These are phyloP conservation scores for Fraxinus velutina DNA, from an alignment of 305 asterid species.

Conservation along the genomic window DNA sequence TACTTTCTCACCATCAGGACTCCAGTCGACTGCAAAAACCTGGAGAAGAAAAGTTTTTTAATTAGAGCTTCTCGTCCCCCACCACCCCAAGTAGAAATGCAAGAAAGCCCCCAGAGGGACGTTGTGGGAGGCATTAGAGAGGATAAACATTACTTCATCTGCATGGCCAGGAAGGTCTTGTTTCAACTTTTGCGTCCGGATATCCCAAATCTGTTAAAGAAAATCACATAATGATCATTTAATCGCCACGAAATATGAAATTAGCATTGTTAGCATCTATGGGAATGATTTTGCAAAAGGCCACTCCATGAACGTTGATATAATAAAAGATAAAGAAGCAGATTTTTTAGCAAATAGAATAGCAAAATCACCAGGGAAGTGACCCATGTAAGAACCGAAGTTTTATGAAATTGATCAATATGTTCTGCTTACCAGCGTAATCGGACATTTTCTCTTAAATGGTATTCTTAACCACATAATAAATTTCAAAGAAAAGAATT, in stretches of 20 bases:
- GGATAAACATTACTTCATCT: constrained; percentile 63
- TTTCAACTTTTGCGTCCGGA: constrained; percentile 77
- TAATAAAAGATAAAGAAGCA: neutral
- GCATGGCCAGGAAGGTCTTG: constrained; percentile 99
- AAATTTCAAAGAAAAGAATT: neutral
- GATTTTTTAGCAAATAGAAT: neutral
- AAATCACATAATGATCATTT: constrained; percentile 13
- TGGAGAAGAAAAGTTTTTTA: constrained; percentile 17
- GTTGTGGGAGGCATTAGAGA: neutral
- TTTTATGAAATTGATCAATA: neutral
- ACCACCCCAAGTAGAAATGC: neutral
- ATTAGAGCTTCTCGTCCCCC: neutral
- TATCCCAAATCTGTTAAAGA: constrained; percentile 78
- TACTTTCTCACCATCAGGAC: constrained; percentile 97
- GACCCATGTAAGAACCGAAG: neutral
- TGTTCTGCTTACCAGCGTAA: neutral
- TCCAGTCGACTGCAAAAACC: constrained; percentile 98
- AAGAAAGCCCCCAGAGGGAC: neutral
- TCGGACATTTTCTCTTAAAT: neutral
- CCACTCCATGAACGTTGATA: neutral
- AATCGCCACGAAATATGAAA: neutral
- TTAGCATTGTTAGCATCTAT: neutral
- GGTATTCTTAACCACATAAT: neutral
- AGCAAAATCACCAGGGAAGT: neutral
- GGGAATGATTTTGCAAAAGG: neutral